These are phyloP conservation scores for Anthracocystis setariae DNA, from an alignment of 1,284 basidiomycete species.

Conservation along the genomic window DNA sequence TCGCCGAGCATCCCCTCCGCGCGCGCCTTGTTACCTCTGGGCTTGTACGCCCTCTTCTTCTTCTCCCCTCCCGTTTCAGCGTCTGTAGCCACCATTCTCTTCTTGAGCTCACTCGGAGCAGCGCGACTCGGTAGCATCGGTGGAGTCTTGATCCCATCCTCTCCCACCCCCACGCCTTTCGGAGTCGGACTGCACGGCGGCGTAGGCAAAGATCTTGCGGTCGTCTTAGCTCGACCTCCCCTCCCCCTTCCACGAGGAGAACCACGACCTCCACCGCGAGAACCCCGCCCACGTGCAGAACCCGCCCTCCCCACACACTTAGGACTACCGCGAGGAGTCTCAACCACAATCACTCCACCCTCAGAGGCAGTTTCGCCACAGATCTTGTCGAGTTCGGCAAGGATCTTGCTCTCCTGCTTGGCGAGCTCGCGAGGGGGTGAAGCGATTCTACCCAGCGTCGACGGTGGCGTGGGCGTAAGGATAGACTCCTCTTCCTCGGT, in stretches of 20 bases:
- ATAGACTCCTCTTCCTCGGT: conserved; percentile 17
- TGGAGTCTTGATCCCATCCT: no score
- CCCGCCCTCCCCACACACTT: conserved; percentile 3
- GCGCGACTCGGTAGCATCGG: no score
- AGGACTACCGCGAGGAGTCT: background rate
- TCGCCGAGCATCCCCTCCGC: background rate
- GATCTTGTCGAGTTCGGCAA: no score
- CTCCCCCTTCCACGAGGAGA: background rate
- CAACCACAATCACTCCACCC: background rate
- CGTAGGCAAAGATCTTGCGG: background rate
- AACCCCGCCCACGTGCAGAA: conserved; percentile 11
- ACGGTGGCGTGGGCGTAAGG: background rate
- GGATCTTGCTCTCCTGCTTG: no score
- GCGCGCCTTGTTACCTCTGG: background rate
- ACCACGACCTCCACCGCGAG: conserved; percentile 1
- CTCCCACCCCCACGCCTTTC: no score
- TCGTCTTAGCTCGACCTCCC: background rate
- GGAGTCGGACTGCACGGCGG: background rate
- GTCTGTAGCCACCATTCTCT: background rate
- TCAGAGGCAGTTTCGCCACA: no score
- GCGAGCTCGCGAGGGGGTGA: background rate
- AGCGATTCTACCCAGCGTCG: background rate
- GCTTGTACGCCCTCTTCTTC: conserved; percentile 1
- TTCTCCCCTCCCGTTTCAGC: background rate
- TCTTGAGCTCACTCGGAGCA: background rate